phyloP scores from a whole-genome alignment of 768 basidiomycete species.

The Pulveroboletus ravenelii region DNA sequence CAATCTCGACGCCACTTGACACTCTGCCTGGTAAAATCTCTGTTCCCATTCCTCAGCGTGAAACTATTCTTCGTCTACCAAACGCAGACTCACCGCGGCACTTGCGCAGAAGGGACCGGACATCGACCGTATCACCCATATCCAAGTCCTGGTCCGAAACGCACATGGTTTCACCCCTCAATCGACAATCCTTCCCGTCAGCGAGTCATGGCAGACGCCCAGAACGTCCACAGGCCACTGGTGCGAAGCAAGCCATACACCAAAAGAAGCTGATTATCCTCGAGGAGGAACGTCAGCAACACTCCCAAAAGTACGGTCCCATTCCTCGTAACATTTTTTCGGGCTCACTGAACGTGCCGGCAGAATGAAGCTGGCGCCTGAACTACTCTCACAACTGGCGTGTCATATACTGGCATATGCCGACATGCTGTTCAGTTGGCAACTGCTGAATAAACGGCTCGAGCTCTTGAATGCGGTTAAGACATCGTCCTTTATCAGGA shows the following conservation, averaged over 20 bases:
- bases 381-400: constrained; percentile 38
- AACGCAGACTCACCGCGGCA: constrained; percentile 29
- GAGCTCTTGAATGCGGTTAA: constrained; percentile 69
- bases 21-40: constrained; percentile 19
- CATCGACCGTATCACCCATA: constrained; percentile 28
- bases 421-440: constrained; percentile 72
- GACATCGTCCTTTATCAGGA: constrained; percentile 22
- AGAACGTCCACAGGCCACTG: constrained; percentile 40
- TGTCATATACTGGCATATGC: constrained; percentile 68
- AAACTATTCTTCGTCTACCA: constrained; percentile 17
- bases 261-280: constrained; percentile 39
- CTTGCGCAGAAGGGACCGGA: constrained; percentile 25
- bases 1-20: constrained; percentile 37
- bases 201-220: constrained; percentile 36
- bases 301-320: constrained; percentile 9
- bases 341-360: not conserved
- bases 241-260: constrained; percentile 25
- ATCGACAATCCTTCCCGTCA: constrained; percentile 37
- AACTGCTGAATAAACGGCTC: constrained; percentile 61
- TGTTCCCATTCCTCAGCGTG: constrained; percentile 23
- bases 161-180: constrained; percentile 25
- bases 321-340: not conserved
- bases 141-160: constrained; percentile 60
- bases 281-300: constrained; percentile 22
- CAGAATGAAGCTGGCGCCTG: constrained; percentile 16